Percentiles rank a stretch among this genome's conserved stretches.
These are phyloP conservation scores for Penium margaritaceum DNA, from an alignment of 139 green algal genomes.

Conservation along the genomic window DNA sequence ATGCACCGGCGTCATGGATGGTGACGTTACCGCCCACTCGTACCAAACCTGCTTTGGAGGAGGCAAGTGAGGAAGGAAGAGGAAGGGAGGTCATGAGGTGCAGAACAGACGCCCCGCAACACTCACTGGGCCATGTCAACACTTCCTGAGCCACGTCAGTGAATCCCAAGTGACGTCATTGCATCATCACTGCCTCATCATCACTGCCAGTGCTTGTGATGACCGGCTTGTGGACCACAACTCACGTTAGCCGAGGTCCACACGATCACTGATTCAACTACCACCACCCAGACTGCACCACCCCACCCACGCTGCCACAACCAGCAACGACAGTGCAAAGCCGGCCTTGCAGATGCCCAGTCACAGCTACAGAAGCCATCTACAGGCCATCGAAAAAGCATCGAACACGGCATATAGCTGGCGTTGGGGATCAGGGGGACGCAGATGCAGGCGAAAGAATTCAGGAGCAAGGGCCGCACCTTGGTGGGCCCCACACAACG, in stretches of 20 bases:
- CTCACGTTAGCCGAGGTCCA: background rate
- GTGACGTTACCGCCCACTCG: conserved; percentile 46
- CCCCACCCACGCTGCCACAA: too few species aligned
- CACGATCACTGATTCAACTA: background rate
- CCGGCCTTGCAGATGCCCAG: too few species aligned
- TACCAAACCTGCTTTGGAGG: conserved; percentile 48
- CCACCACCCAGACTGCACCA: background rate
- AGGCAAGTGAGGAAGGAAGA: background rate
- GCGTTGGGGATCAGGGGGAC: background rate
- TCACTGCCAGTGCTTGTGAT: background rate
- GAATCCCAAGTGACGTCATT: too few species aligned
- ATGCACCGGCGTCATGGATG: conserved; percentile 40
- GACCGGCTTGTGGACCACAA: background rate
- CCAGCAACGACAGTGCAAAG: too few species aligned
- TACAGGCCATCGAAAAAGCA: background rate
- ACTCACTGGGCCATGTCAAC: background rate
- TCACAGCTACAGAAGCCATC: background rate
- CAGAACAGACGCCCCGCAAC: background rate
- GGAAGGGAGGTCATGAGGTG: background rate
- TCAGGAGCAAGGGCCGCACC: background rate
- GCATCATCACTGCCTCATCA: too few species aligned
- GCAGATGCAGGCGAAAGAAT: background rate
- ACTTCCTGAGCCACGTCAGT: too few species aligned
- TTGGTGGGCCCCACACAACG: conserved; percentile 65
- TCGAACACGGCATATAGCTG: background rate